Evolutionary conservation across 805 yeast genomes (phyloP).

Genomic region (Komagataella pseudopastoris): DNA sequence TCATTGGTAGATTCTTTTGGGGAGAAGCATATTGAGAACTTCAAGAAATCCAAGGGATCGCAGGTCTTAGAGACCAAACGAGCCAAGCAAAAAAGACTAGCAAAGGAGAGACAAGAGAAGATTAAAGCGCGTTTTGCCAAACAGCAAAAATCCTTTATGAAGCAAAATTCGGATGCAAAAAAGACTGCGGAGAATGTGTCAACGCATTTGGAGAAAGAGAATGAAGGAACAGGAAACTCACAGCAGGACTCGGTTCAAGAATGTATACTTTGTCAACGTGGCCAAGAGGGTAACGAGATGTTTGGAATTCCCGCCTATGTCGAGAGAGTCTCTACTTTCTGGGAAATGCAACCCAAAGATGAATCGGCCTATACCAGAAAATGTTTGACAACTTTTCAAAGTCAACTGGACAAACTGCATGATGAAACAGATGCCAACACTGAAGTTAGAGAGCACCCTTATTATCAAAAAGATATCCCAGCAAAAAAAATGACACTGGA

Average conservation of each 20-base stretch:
- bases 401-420: not conserved
- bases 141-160: constrained; percentile 30
- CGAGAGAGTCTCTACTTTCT: constrained; percentile 30
- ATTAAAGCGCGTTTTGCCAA: constrained; percentile 49
- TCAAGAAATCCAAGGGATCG: constrained; percentile 26
- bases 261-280: constrained; percentile 51
- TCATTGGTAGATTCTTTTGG: constrained; percentile 47
- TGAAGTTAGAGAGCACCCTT: not conserved
- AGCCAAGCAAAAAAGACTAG: constrained; percentile 42
- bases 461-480: not conserved
- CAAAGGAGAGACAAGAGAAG: constrained; percentile 47
- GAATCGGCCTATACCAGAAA: constrained; percentile 7
- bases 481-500: constrained; percentile 2
- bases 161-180: constrained; percentile 14
- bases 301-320: constrained; percentile 49
- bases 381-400: not conserved
- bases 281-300: constrained; percentile 26
- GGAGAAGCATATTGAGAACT: constrained; percentile 31
- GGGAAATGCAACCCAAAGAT: constrained; percentile 25
- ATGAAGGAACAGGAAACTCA: constrained; percentile 7
- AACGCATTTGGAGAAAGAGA: constrained; percentile 11
- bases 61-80: constrained; percentile 33
- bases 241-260: constrained; percentile 16
- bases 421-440: not conserved
- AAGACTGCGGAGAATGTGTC: constrained; percentile 9